Evolutionary conservation across 495 filamentous ascomycete genomes (phyloP), one percentile per base, ranked within the genome.

Genomic region (Pyronema domesticum): DNA sequence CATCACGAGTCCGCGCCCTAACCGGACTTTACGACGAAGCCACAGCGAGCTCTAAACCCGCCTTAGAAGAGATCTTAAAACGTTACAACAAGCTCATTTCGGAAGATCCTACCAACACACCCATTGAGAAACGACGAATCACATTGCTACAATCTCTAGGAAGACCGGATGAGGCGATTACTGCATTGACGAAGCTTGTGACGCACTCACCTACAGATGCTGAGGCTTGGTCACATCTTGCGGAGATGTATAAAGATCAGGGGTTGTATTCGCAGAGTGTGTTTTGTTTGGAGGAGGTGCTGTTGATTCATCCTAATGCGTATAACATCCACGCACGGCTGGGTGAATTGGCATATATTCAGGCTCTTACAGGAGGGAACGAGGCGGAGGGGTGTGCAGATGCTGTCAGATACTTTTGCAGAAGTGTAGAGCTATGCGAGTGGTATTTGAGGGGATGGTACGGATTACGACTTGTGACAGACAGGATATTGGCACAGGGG

Each of bases 261-360:
- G 83, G 83, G 6, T 68, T 86, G 61, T 83, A 82, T 60, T 66
- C 76, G 17, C 89, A 95, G 65, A 86, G 89, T 36, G 78, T 89
- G 46, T 96, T 82, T 67, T 81, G 89, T 58, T 70, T 94, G 37
- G 93, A 98, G 64, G 91, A 96, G 66, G 85, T 91, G 40, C 66
- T 98, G 35, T 69, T 96, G 37, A 73, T 94, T 55, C 76, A 79
- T n/a, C 89, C 91, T 8, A 88, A 93, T 71, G 85, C 91, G 30
- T 98, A 93, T 86, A 95, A 95, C 81, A 76, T 94, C 53, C 91
- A 95, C 70, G 88, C 89, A 19, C 79, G 83, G 11, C 68, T 95
- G 9, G 91, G 86, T 11, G 93, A 96, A 67, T 63, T 94, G 37
- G 68, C 83, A 33, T 89, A 83, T 64, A 76, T 88, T 39, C 69